Evolutionary conservation across 805 yeast species (phyloP).

Genomic region (Yarrowia phangngaensis): DNA sequence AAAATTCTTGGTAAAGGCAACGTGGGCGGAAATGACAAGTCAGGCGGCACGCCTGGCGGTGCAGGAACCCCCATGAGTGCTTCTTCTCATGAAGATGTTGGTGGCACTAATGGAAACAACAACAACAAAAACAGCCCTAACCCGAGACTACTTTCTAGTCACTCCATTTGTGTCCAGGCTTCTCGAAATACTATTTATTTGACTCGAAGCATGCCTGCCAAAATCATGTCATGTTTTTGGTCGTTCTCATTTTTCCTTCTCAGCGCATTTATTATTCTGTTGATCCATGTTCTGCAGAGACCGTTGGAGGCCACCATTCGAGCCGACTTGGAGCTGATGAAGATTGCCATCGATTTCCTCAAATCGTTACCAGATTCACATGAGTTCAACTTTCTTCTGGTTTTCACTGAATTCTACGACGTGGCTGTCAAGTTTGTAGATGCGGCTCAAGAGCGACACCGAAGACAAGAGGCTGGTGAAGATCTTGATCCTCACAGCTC

Average conservation of each 20-base stretch:
- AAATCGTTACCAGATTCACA: slow-evolving; percentile 11
- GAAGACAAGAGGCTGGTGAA: slow-evolving; percentile 5
- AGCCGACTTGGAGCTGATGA: slow-evolving; percentile 22
- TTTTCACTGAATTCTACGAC: slow-evolving; percentile 17
- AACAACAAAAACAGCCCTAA: slow-evolving; percentile 3
- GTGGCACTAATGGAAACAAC: no score
- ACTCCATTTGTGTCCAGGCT: slow-evolving; percentile 31
- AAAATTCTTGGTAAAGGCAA: slow-evolving; percentile 26
- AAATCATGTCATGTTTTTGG: slow-evolving; percentile 17
- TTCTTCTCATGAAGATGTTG: slow-evolving; percentile 1
- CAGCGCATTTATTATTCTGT: slow-evolving; percentile 11
- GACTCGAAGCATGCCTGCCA: slow-evolving; percentile 24
- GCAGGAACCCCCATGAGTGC: slow-evolving; percentile 3
- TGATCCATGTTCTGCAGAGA: slow-evolving; percentile 18
- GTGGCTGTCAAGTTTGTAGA: slow-evolving; percentile 23
- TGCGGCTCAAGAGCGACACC: slow-evolving; percentile 4
- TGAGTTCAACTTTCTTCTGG: slow-evolving; percentile 14
- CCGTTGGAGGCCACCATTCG: slow-evolving; percentile 20
- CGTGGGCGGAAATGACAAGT: no score
- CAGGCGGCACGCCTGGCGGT: slow-evolving; percentile 2
- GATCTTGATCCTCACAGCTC: neutral
- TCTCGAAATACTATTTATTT: slow-evolving; percentile 31
- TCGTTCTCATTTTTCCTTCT: slow-evolving; percentile 19
- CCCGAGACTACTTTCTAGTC: slow-evolving; percentile 29
- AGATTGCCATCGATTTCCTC: slow-evolving; percentile 19